Conservation (phyloP, 768 basidiomycete species). For the Mycena venus region DNA sequence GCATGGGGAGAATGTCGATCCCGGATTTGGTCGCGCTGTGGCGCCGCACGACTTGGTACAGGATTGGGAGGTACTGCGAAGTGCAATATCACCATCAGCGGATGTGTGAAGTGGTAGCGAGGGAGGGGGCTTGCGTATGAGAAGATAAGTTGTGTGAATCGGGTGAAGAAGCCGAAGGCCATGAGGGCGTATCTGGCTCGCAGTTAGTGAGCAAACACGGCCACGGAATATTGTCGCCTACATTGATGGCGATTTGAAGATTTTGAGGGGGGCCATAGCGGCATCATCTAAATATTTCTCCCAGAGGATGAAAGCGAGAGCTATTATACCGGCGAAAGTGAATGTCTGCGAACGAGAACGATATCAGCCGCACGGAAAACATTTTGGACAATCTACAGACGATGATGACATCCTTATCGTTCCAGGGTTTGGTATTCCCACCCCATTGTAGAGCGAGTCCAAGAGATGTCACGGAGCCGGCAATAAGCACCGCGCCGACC, state of each 20-base stretch:
- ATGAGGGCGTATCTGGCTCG: slow-evolving; percentile 1
- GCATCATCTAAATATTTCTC: slow-evolving; percentile 28
- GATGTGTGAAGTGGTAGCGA: neutral
- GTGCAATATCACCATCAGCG: neutral
- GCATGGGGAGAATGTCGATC: slow-evolving; percentile 32
- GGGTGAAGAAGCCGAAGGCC: slow-evolving; percentile 13
- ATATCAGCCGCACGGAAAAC: neutral
- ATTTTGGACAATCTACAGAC: slow-evolving; percentile 5
- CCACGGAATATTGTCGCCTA: neutral
- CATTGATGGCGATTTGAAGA: slow-evolving; percentile 29
- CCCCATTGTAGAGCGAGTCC: slow-evolving; percentile 61
- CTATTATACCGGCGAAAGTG: slow-evolving; percentile 19
- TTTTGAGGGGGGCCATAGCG: slow-evolving; percentile 26
- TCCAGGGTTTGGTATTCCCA: slow-evolving; percentile 61
- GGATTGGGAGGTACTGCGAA: slow-evolving; percentile 31
- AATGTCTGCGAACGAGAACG: slow-evolving; percentile 5
- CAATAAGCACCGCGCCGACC: slow-evolving; percentile 50
- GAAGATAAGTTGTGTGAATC: slow-evolving; percentile 21
- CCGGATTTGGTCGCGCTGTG: slow-evolving; percentile 31
- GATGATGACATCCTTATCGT: slow-evolving; percentile 31
- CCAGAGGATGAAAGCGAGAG: slow-evolving; percentile 24
- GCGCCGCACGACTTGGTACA: slow-evolving; percentile 29
- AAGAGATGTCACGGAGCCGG: slow-evolving; percentile 49
- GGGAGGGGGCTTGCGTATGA: slow-evolving; percentile 9
- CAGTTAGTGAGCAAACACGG: neutral